Percentiles rank a stretch among this genome's conserved stretches.
phyloP scores from a whole-genome alignment of 2,329 filamentous ascomycete genomes.

The Fusarium temperatum region DNA sequence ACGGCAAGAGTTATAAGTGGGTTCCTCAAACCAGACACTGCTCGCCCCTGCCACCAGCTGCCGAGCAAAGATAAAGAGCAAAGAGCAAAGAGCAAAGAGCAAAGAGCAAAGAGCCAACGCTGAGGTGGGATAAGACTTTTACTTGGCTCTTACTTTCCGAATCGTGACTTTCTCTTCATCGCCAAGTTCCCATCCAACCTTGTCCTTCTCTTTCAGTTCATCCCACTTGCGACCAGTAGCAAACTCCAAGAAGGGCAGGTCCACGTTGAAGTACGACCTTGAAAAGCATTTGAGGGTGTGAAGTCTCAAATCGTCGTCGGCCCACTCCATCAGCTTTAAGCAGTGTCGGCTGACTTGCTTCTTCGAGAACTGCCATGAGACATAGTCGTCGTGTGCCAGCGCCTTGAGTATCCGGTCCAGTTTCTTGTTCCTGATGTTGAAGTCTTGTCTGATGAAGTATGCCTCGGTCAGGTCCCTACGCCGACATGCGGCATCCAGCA shows the following conservation, averaged over 20 bases:
- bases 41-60: neutral
- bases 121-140: constrained; percentile 17
- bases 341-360: constrained; percentile 81
- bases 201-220: constrained; percentile 71
- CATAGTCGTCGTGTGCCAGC: constrained; percentile 83
- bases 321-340: constrained; percentile 81
- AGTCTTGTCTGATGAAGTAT: constrained; percentile 69
- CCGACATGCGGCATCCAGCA: constrained; percentile 90
- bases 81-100: neutral
- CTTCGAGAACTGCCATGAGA: constrained; percentile 77
- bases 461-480: constrained; percentile 79
- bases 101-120: constrained; percentile 8
- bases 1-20: neutral
- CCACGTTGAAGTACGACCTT: constrained; percentile 79
- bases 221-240: constrained; percentile 77
- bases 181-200: constrained; percentile 84
- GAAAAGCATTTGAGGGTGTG: constrained; percentile 89
- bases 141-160: constrained; percentile 60
- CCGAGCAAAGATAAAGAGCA: neutral
- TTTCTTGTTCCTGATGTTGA: constrained; percentile 71
- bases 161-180: constrained; percentile 81
- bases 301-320: constrained; percentile 75
- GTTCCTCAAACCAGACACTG: neutral
- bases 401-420: constrained; percentile 75
- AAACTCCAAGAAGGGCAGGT: constrained; percentile 73